Conservation (phyloP, 768 basidiomycete genomes). For the Trametes cubensis region DNA sequence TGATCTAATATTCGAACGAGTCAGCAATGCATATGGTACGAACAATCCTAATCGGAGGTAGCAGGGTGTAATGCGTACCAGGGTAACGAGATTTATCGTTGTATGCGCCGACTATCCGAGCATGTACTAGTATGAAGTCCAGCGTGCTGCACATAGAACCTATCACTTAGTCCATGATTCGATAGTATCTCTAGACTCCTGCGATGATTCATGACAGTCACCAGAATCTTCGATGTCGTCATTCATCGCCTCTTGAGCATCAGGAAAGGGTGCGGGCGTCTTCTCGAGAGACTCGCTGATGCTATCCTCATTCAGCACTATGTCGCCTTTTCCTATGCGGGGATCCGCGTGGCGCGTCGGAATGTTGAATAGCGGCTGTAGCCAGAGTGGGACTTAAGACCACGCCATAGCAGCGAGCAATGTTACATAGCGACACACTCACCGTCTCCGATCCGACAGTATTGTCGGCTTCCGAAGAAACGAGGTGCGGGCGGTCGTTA, state of each 20-base stretch:
- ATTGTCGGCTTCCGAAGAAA: too few species aligned
- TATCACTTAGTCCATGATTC: slow-evolving; percentile 38
- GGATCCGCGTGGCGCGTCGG: too few species aligned
- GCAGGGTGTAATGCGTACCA: too few species aligned
- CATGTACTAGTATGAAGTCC: too few species aligned
- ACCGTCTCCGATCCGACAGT: not conserved
- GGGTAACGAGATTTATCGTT: too few species aligned
- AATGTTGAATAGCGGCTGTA: too few species aligned
- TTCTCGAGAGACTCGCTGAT: not conserved
- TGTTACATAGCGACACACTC: not conserved
- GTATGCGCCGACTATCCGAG: too few species aligned
- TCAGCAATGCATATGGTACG: too few species aligned
- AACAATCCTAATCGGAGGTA: too few species aligned
- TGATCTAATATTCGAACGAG: too few species aligned
- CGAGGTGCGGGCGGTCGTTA: not conserved
- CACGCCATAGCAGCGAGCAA: not conserved
- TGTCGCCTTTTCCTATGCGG: not conserved
- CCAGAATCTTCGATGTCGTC: not conserved
- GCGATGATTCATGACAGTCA: slow-evolving; percentile 7
- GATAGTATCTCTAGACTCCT: slow-evolving; percentile 38
- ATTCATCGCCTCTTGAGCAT: not conserved
- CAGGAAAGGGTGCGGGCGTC: too few species aligned
- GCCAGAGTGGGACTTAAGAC: too few species aligned
- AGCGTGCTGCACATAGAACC: not conserved
- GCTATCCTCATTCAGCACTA: not conserved